A percentile compares a stretch with the other conserved stretches of the same genome.
phyloP scores from a whole-genome alignment of 208 protist genomes.

The Wallacemonas sp. region DNA sequence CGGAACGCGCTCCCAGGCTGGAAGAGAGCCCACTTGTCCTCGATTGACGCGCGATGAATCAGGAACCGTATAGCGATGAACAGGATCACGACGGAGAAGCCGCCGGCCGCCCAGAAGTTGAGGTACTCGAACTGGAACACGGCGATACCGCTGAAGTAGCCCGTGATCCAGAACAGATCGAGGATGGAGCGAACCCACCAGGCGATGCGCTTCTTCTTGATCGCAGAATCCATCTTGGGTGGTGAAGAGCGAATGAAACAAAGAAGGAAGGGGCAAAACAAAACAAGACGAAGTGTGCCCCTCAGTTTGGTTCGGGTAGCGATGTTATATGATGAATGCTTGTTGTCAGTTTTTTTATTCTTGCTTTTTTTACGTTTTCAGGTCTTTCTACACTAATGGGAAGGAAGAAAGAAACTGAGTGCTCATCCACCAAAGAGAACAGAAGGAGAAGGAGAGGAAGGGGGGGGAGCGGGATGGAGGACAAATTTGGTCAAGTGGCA shows the following conservation, averaged over 20 bases:
- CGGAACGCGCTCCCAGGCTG: constrained; percentile 40
- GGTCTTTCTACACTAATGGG: too few relatives aligned
- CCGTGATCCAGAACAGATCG: constrained; percentile 48
- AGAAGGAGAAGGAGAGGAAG: too few relatives aligned
- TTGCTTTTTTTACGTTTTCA: too few relatives aligned
- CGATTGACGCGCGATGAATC: constrained; percentile 24
- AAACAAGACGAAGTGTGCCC: not conserved
- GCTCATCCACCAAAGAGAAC: too few relatives aligned
- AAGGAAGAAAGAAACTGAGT: too few relatives aligned
- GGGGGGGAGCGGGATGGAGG: too few relatives aligned
- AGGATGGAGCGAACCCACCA: constrained; percentile 20
- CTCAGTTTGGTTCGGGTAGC: not conserved
- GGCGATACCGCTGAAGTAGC: constrained; percentile 42
- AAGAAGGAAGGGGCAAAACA: not conserved
- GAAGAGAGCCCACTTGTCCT: constrained; percentile 47
- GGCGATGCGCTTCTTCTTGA: constrained; percentile 23
- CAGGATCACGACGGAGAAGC: constrained; percentile 44
- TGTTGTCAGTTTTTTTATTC: too few relatives aligned
- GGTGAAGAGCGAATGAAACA: not conserved
- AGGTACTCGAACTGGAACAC: constrained; percentile 51
- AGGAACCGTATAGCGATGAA: constrained; percentile 54
- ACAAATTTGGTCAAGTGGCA: too few relatives aligned
- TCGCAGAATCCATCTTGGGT: constrained; percentile 13
- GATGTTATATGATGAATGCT: not conserved
- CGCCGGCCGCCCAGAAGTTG: constrained; percentile 69